Conservation (phyloP, 495 filamentous ascomycete species). For the Tirmania nivea region DNA sequence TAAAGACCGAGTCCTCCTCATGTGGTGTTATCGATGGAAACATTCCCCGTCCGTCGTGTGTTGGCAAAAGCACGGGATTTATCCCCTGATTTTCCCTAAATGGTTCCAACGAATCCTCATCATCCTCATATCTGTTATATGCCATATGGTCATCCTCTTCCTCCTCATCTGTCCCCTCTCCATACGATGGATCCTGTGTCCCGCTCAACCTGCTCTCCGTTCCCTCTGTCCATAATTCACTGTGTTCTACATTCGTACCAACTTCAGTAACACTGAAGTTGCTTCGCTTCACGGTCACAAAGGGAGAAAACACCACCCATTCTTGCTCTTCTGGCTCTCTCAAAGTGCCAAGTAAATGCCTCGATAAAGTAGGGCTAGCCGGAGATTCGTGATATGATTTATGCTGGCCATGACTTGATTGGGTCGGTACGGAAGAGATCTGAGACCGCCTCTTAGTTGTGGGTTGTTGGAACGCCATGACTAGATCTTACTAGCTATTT, state of each 20-base stretch:
- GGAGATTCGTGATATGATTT: background rate
- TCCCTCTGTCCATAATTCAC: conserved; percentile 67
- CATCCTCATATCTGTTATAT: conserved; percentile 53
- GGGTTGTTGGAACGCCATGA: background rate
- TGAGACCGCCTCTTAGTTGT: background rate
- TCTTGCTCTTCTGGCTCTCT: conserved; percentile 23
- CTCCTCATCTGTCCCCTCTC: conserved; percentile 26
- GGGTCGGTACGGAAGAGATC: background rate
- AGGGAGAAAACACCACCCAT: conserved; percentile 89
- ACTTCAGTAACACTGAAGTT: conserved; percentile 53
- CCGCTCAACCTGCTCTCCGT: conserved; percentile 33
- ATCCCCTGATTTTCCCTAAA: conserved; percentile 32
- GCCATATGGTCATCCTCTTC: conserved; percentile 66
- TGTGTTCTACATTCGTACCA: conserved; percentile 52
- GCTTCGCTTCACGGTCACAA: conserved; percentile 29
- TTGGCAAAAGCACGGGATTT: conserved; percentile 42
- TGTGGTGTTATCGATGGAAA: conserved; percentile 33
- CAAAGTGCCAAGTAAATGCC: background rate
- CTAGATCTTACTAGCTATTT: background rate
- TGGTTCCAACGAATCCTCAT: conserved; percentile 53
- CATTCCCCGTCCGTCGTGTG: conserved; percentile 75
- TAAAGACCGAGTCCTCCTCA: conserved; percentile 14
- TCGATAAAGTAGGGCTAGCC: background rate
- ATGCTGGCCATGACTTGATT: background rate
- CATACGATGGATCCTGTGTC: conserved; percentile 24